These are phyloP conservation scores for Calonectria pauciramosa DNA, from an alignment of 2,329 filamentous ascomycete species.

Conservation along the genomic window DNA sequence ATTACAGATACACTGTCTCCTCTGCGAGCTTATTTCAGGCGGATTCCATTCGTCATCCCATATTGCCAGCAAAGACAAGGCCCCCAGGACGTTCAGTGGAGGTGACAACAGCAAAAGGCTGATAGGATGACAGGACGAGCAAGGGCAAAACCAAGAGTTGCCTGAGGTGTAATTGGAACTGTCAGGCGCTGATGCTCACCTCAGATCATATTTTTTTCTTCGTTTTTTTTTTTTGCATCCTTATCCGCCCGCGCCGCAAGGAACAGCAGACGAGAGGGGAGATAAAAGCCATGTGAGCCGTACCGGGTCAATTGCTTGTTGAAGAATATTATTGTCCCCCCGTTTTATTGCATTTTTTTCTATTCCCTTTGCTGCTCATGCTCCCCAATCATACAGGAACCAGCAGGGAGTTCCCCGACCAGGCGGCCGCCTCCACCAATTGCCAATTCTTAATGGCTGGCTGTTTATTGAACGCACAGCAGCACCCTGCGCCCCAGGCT, in stretches of 20 bases:
- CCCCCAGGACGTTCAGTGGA: slow-evolving; percentile 6
- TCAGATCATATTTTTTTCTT: slow-evolving; percentile 18
- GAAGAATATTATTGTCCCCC: background rate
- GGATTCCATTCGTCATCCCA: slow-evolving; percentile 42
- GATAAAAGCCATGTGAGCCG: background rate
- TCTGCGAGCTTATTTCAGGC: slow-evolving; percentile 42
- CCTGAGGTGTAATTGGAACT: slow-evolving; percentile 18
- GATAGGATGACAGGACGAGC: slow-evolving; percentile 13
- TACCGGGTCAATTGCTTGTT: background rate
- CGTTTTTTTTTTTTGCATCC: background rate
- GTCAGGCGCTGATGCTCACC: background rate
- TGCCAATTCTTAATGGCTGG: slow-evolving; percentile 28
- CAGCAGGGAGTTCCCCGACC: slow-evolving; percentile 19
- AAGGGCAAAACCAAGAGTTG: slow-evolving; percentile 5
- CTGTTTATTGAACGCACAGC: slow-evolving; percentile 33
- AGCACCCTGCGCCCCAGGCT: slow-evolving; percentile 11
- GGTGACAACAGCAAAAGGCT: slow-evolving; percentile 19
- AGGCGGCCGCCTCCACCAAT: slow-evolving; percentile 16
- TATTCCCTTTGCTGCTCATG: background rate
- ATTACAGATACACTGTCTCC: slow-evolving; percentile 21
- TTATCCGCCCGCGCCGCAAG: background rate
- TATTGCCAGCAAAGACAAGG: slow-evolving; percentile 16
- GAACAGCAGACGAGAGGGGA: background rate
- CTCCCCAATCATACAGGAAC: background rate
- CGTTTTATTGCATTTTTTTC: background rate